Base-by-base conservation (phyloP, 2,329 filamentous ascomycete species). In the Hyphodiscus sp. region DNA sequence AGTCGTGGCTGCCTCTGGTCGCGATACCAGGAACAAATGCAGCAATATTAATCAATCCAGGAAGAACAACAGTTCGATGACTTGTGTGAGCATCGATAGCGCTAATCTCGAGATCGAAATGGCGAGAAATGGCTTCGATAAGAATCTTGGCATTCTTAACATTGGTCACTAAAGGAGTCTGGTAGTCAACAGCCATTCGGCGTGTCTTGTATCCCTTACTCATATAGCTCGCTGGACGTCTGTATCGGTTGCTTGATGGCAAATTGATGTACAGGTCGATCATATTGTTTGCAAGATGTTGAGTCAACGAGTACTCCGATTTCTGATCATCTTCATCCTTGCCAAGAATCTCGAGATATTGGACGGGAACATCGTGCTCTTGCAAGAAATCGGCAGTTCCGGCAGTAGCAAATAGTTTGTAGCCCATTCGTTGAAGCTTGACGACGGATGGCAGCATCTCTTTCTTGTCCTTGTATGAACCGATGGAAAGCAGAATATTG, bases 261-360 rank as follows among this genome's bases (percentile, higher is more conserved):
- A 99, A 73, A 73, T 99, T 99, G 83, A 99, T 96, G 76, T 99
- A 99, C 56, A 99, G 76, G 70, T 97, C 92, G 65, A 99, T 99
- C 71, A 94, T 85, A 75, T 97, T 97, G 76, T 96, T 97, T 54
- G 92, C 88, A 73, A 99, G 76, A 75, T 96, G 92, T 74, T 97
- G 91, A 1, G 91, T 96, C 58, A 99, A 80, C 9, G 94, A 99
- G 75, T 95, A 99, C 73, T 99, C 94, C 0, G 91, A 89, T 71
- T 92, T 91, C 70, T 95, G 89, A 58, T 91, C 86, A 62, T 91
- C 87, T 59, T 91, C 83, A 58, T 86, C 80, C 54, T 86, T 83
- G 50, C 81, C 82, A 13, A 99, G 82, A 30, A 91, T 85, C 71
- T 99, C 94, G 47, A 99, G 78, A 73, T 92, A 97, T 71, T 97